A percentile compares a stretch with the other conserved stretches of the same genome.
Evolutionary conservation across 495 filamentous ascomycete species (phyloP).

Genomic region (Pyrenopolyporus hunteri): DNA sequence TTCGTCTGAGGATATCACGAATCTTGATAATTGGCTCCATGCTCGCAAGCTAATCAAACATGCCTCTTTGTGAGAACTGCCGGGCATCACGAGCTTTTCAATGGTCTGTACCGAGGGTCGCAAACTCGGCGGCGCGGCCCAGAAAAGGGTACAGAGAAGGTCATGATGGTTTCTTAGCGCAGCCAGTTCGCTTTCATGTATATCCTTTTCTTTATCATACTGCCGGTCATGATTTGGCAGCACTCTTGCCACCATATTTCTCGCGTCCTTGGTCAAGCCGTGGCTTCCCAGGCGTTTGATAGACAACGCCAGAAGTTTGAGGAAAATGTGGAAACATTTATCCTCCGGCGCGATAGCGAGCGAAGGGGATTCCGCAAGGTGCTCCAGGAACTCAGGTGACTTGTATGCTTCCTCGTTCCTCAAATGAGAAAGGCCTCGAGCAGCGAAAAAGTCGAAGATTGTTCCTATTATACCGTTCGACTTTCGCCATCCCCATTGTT

Average conservation of each 20-base stretch:
- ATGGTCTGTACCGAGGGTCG: constrained; percentile 75
- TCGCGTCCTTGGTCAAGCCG: constrained; percentile 73
- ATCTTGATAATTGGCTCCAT: constrained; percentile 80
- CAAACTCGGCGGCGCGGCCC: constrained; percentile 73
- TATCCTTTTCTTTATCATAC: constrained; percentile 80
- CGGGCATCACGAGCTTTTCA: constrained; percentile 77
- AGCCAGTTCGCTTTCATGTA: constrained; percentile 78
- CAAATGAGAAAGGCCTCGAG: constrained; percentile 72
- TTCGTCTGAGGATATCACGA: constrained; percentile 69
- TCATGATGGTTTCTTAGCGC: constrained; percentile 93
- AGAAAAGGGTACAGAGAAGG: constrained; percentile 87
- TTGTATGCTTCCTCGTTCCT: constrained; percentile 75
- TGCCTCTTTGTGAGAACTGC: constrained; percentile 81
- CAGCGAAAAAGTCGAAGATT: constrained; percentile 91
- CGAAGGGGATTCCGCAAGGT: constrained; percentile 66
- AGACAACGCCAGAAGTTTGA: constrained; percentile 79
- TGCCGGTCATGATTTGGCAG: constrained; percentile 88
- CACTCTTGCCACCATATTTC: constrained; percentile 76
- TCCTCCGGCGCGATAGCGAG: constrained; percentile 71
- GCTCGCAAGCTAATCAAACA: constrained; percentile 81
- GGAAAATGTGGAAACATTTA: constrained; percentile 88
- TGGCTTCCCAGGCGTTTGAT: constrained; percentile 64
- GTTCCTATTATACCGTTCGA: constrained; percentile 78
- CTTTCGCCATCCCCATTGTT: constrained; percentile 83
- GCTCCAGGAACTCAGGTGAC: constrained; percentile 79